Conservation (phyloP, 2,329 filamentous ascomycete species). For the Colletotrichum sublineola region DNA sequence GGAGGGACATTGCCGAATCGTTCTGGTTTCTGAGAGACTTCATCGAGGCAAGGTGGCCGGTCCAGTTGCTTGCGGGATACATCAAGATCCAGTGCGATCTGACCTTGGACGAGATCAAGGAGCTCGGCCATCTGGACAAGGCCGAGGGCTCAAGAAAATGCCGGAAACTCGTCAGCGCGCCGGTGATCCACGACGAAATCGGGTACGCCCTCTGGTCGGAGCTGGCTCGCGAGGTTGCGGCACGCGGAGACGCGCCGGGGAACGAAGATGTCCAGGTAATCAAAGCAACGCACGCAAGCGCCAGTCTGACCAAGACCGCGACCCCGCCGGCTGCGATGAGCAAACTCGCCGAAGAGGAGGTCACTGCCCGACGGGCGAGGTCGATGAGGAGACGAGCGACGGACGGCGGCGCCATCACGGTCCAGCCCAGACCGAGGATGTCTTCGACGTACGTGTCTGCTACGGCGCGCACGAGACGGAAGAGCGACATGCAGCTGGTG, state of each 20-base stretch:
- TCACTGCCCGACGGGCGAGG: slow-evolving; percentile 10
- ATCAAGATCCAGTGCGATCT: slow-evolving; percentile 35
- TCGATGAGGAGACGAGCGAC: slow-evolving; percentile 15
- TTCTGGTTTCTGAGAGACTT: not conserved
- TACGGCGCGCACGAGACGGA: not conserved
- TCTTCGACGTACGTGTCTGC: not conserved
- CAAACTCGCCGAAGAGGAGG: not conserved
- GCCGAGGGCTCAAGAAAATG: slow-evolving; percentile 18
- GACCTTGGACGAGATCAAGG: slow-evolving; percentile 23
- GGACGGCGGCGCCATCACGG: not conserved
- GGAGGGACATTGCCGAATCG: not conserved
- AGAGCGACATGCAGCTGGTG: slow-evolving; percentile 4
- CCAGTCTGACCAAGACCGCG: not conserved
- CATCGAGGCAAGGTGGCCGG: slow-evolving; percentile 13
- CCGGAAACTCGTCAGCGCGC: slow-evolving; percentile 30
- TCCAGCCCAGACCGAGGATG: not conserved
- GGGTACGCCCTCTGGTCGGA: slow-evolving; percentile 20
- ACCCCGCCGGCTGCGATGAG: not conserved
- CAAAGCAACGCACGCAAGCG: not conserved
- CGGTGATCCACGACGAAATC: slow-evolving; percentile 36
- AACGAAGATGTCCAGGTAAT: no score
- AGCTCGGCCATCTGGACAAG: slow-evolving; percentile 14
- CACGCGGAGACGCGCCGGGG: not conserved
- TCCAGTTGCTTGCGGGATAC: slow-evolving; percentile 5
- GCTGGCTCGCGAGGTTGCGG: not conserved